Evolutionary conservation across 768 basidiomycete genomes (phyloP), one percentile per base, ranked within the genome.

Genomic region (Strobilomyces confusus): DNA sequence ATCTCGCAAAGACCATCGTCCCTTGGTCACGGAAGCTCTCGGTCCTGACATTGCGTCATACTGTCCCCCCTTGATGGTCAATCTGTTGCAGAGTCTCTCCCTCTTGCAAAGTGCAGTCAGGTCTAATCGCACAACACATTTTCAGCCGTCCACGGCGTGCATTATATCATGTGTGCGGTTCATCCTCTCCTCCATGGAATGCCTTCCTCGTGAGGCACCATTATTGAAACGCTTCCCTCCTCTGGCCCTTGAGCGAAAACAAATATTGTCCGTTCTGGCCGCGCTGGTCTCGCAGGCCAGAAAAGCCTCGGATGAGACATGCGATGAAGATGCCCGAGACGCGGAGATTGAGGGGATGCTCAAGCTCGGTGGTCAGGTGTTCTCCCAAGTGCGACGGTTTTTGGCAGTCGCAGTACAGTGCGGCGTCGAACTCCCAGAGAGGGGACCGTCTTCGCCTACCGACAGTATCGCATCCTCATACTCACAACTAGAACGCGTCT

Each of bases 151-250:
- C 3, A 92, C 95, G 0, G 95, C 94, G 14, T 94, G 86, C 69
- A 88, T 98, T 55, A 94, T 99, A 60, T 93, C 92, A 13, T 92
- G 90, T 49, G 92, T 98, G 44, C 87, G 95, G 30, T 82, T 86
- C 26, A 87, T 95, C 17, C 79, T 99, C 41, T 82, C 85, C 26
- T 81, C 87, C 12, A 85, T 92, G 15, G 89, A 89, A 53, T 95
- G 92, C 51, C 77, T 97, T 22, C 82, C 85, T 37, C 86, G 91
- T 42, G 92, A 95, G 58, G 87, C 92, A 1, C 77, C 79, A 0
- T 71, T 89, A 20, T 78, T 99, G 19, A 81, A 78, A 58, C 76
- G 73, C 43, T 84, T 83, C 60, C 81, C 87, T 0, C 55, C 75
- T 4, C 77, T 99, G 34, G 82, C 82, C 4, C 78, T 84, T 51